A percentile compares a stretch with the other conserved stretches of the same genome.
phyloP scores from a whole-genome alignment of 2,329 filamentous ascomycete species.

The Ophiostoma angusticollis region DNA sequence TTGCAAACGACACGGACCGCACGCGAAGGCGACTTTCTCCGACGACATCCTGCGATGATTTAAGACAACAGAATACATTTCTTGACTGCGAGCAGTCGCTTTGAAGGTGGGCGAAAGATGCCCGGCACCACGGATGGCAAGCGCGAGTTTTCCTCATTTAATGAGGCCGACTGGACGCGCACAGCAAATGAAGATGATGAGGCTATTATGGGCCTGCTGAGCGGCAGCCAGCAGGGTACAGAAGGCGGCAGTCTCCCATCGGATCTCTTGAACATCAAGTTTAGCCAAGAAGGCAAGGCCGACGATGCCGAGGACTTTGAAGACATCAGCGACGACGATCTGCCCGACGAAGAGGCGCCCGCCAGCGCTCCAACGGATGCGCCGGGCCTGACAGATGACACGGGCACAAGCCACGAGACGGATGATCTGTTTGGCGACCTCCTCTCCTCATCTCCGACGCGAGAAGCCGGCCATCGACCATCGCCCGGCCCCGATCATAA shows the following conservation, averaged over 20 bases:
- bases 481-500: conserved; percentile 23
- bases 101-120: conserved; percentile 4
- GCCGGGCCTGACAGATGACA: conserved; percentile 46
- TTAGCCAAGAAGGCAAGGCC: conserved; percentile 65
- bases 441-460: conserved; percentile 33
- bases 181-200: conserved; percentile 38
- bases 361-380: conserved; percentile 28
- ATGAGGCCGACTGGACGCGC: conserved; percentile 27
- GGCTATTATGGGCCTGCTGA: conserved; percentile 32
- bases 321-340: conserved; percentile 86
- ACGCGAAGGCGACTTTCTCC: no score
- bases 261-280: conserved; percentile 29
- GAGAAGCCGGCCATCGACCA: conserved; percentile 22
- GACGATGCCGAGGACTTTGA: conserved; percentile 83
- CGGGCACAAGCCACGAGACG: conserved; percentile 44
- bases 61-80: no score
- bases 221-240: conserved; percentile 27
- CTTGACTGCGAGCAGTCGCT: no score
- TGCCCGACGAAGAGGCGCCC: conserved; percentile 63
- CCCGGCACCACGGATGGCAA: conserved; percentile 15
- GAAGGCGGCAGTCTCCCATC: conserved; percentile 23
- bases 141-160: conserved; percentile 16
- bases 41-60: no score
- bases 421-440: conserved; percentile 60
- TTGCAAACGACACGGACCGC: no score